These are phyloP conservation scores for Russula sp. DNA, from an alignment of 768 basidiomycete species.

Conservation along the genomic window DNA sequence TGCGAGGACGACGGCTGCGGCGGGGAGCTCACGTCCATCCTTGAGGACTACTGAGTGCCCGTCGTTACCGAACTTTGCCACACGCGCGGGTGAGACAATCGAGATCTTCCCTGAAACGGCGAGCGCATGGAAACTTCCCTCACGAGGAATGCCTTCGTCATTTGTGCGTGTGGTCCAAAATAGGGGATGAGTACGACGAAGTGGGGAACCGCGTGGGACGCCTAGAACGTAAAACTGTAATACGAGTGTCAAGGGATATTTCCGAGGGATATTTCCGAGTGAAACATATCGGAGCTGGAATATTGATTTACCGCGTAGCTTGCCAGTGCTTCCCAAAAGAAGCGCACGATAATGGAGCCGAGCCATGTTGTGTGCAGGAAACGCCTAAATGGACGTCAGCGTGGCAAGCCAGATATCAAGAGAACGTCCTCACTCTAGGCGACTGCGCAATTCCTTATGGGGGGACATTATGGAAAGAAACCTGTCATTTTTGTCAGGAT, in stretches of 20 bases:
- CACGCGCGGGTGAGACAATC: constrained; percentile 40
- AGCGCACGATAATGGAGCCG: constrained; percentile 43
- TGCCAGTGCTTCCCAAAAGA: constrained; percentile 40
- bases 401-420: neutral
- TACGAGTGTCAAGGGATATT: neutral
- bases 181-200: constrained; percentile 35
- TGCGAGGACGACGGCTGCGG: constrained; percentile 45
- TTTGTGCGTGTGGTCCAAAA: constrained; percentile 40
- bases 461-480: constrained; percentile 43
- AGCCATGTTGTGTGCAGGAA: constrained; percentile 58
- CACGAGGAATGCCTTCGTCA: constrained; percentile 45
- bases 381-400: constrained; percentile 30
- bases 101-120: constrained; percentile 44
- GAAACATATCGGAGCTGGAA: neutral
- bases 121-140: constrained; percentile 44
- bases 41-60: constrained; percentile 35
- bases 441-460: constrained; percentile 39
- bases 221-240: constrained; percentile 29
- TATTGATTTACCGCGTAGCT: constrained; percentile 33
- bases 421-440: constrained; percentile 40
- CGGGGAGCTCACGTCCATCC: constrained; percentile 35
- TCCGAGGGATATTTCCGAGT: no score
- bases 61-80: constrained; percentile 30
- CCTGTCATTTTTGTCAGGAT: constrained; percentile 27
- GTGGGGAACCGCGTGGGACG: constrained; percentile 42